A percentile compares a stretch with the other conserved stretches of the same genome.
Evolutionary conservation across 805 yeast genomes (phyloP).

Genomic region (Pichia rugopelliculosa): DNA sequence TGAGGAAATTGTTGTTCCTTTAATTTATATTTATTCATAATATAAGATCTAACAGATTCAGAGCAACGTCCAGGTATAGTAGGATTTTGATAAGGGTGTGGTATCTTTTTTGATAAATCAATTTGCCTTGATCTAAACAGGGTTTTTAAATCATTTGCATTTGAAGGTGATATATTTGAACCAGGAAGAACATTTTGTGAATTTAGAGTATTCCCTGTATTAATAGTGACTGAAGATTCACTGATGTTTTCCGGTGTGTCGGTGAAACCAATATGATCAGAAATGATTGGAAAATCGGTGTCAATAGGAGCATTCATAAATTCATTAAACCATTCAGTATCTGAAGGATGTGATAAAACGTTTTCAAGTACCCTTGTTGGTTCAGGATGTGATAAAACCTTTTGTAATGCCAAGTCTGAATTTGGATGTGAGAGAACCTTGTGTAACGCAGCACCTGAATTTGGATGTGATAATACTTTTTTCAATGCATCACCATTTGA

Average conservation of each 20-base stretch:
- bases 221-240: slow-evolving; percentile 27
- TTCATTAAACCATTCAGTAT: slow-evolving; percentile 61
- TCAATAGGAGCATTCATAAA: slow-evolving; percentile 63
- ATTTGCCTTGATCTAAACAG: slow-evolving; percentile 60
- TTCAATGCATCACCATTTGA: slow-evolving; percentile 12
- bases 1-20: slow-evolving; percentile 62
- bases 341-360: slow-evolving; percentile 11
- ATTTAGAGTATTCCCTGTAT: slow-evolving; percentile 6
- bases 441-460: slow-evolving; percentile 12
- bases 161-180: slow-evolving; percentile 13
- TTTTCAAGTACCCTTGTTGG: slow-evolving; percentile 10
- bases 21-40: slow-evolving; percentile 47
- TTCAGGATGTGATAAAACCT: slow-evolving; percentile 15
- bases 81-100: slow-evolving; percentile 25
- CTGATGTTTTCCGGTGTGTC: slow-evolving; percentile 30
- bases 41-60: slow-evolving; percentile 44
- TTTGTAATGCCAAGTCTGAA: slow-evolving; percentile 14
- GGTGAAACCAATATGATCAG: slow-evolving; percentile 54
- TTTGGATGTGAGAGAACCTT: slow-evolving; percentile 15
- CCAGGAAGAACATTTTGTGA: slow-evolving; percentile 1
- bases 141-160: slow-evolving; percentile 44
- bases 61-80: slow-evolving; percentile 34
- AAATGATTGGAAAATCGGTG: slow-evolving; percentile 43
- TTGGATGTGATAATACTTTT: slow-evolving; percentile 15
- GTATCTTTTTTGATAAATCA: slow-evolving; percentile 50